Evolutionary conservation across 257 asterid genomes (phyloP).

Genomic region (Lavandula angustifolia): DNA sequence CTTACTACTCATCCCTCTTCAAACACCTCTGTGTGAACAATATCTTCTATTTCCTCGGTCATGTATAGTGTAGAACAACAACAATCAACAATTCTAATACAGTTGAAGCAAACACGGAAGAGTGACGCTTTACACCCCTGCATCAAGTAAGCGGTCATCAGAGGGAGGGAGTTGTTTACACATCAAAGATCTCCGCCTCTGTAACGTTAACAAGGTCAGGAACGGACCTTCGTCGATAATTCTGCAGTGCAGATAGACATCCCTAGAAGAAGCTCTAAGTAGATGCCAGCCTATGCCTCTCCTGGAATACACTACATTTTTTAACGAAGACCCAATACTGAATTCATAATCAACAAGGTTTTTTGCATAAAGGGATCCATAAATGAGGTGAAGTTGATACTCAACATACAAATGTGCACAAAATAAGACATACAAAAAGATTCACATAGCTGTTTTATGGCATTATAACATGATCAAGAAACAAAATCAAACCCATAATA

Average conservation of each 20-base stretch:
- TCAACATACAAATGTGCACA: not conserved
- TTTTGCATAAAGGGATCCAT: not conserved
- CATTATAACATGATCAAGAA: constrained; percentile 16
- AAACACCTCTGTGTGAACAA: constrained; percentile 1
- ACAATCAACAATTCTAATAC: not conserved
- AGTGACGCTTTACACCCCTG: constrained; percentile 27
- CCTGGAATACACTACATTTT: constrained; percentile 46
- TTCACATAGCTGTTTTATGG: too few relatives aligned
- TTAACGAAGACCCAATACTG: not conserved
- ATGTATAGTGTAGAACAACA: constrained; percentile 42
- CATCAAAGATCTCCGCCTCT: constrained; percentile 91
- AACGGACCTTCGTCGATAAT: constrained; percentile 80
- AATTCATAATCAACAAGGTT: constrained; percentile 3
- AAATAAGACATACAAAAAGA: not conserved
- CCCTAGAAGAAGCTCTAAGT: constrained; percentile 70
- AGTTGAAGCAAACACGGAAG: not conserved
- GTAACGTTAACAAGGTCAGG: constrained; percentile 70
- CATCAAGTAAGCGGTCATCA: constrained; percentile 40
- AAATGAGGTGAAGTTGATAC: not conserved
- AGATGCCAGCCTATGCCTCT: constrained; percentile 96
- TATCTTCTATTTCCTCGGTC: constrained; percentile 26
- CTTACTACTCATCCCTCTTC: not conserved
- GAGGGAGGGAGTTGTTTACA: constrained; percentile 61
- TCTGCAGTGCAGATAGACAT: constrained; percentile 88
- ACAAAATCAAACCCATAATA: constrained; percentile 2